Base-by-base conservation (phyloP, 768 basidiomycete species). In the Boletus reticulatus region DNA sequence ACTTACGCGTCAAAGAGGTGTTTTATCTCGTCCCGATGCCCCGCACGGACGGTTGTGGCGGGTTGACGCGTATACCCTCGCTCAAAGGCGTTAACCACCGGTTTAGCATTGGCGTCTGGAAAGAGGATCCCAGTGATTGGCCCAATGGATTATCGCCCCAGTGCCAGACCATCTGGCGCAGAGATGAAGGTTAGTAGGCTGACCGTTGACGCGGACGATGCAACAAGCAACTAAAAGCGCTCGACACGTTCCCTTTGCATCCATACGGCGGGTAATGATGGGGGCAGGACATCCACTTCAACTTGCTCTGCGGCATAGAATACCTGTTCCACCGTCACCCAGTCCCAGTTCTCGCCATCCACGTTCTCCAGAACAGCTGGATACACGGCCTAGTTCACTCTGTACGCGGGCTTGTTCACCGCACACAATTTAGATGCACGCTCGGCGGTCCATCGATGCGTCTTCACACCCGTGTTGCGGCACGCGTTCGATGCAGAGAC, bases 1-100 rank as follows among this genome's bases (percentile, higher is more conserved):
- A 99, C 72, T 94, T 92, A 1, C 84, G 97, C n/a, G 92, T 98
- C 53, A 88, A 89, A 63, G 86, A 94, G 57, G 81, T 98, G 7
- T 80, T 92, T 67, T 85, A 87, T 66, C 67, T 98, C 34, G 67
- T 82, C 24, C 82, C 88, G 1, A 91, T 90, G 84, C 73, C 78
- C 1, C 74, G 78, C 49, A 94, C 92, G 0, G 96, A 97, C 27
- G 96, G 95, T 0, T 94, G 92, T 57, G 92, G 94, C 13, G 82
- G 91, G 31, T 67, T 78, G 13, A 79, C 83, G 13, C 91, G 88
- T 59, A 76, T 98, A 1, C 91, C 95, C 22, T 80, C 81, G 32
- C 80, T 96, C 57, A 84, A 86, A 52, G 90, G 90, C 2, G 84
- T 98, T 31, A 99, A 99, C 62, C 96, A 99, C 68, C 80, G 92